Evolutionary conservation across 768 basidiomycete genomes (phyloP), one percentile per base, ranked within the genome.

Genomic region (Amanita subjunquillea): DNA sequence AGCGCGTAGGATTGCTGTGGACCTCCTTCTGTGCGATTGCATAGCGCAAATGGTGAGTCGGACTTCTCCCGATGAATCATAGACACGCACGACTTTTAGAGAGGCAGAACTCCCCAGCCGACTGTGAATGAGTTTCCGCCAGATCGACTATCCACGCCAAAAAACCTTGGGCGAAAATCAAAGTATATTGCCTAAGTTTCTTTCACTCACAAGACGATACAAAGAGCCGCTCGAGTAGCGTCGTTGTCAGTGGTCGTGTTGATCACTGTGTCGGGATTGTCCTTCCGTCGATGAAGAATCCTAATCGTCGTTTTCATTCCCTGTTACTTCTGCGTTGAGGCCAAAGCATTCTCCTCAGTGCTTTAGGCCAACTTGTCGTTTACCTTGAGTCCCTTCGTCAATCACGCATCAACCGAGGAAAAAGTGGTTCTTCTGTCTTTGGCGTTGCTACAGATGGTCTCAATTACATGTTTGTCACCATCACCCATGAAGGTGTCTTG

Each of bases 351-450:
- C 39, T 59, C 45, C 5, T 10, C 54, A 10, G 27, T n/a, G n/a
- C 58, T 51, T 47, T 58, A 38, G 17, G 50, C 32, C 57, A 57
- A 53, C 57, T 59, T 25, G 37, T 59, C 39, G 58, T 56, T 5
- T 59, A 57, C 27, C 37, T 57, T 10, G 58, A 46, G 42, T 57
- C 29, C 45, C 57, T 59, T 48, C 58, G 46, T 51, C 58, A 59
- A 51, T 59, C 58, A 20, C 58, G 57, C 46, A 43, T 38, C 46
- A 47, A 38, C n/a, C 53, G 57, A 50, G 34, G 46, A 29, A 48
- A 51, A 54, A 57, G 47, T 20, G 39, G 58, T 57, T 42, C 54
- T 25, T 55, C 58, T 13, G 55, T 59, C 54, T 57, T 58, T 53
- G 58, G 58, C 45, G 44, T 57, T 34, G 54, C 54, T 20, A 51